Base-by-base conservation (phyloP, 139 green algal species). In the Eudorina sp. region DNA sequence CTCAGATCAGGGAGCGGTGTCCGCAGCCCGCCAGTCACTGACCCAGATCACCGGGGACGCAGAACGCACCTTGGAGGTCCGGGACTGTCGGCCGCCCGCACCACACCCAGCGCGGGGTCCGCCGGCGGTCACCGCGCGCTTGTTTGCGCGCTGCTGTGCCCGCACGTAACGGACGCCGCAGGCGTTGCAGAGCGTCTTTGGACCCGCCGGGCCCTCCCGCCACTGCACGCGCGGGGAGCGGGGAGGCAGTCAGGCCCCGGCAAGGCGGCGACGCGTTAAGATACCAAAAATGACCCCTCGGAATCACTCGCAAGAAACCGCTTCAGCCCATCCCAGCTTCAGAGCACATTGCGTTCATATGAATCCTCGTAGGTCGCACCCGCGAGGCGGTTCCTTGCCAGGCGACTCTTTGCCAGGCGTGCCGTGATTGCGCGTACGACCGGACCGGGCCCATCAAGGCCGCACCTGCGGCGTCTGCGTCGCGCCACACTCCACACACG, bases 111-210 rank as follows among this genome's bases (percentile, higher is more conserved):
- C 18, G 0, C 81, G 62, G 31, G 66, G 11, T 4, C 27, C 13
- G 27, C 48, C 75, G 4, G 40, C 23, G 4, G n/a, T 9, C 4
- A 48, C 73, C 0, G 72, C 45, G 27, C 85, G 85, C 85, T 90
- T 90, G 85, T 76, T 84, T 21, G 85, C 85, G 16, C 85, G 85
- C 74, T 90, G 77, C 80, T 94, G 91, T 0, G 77, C 76, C 38
- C 90, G 88, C 62, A 86, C 89, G 62, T 92, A 94, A 27, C 91
- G 87, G 4, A 94, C 88, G 40, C 92, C 92, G 77, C 92, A 94
- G 0, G 92, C 92, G 69, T 94, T 94, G 85, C 92, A 94, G 18
- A 94, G 90, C 46, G 92, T 94, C 74, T 94, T 94, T 16, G 92
- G 92, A 7, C 92, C 92, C 16, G 85, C 43, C 4, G 92, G 92